Conservation (phyloP, 2,329 filamentous ascomycete species). For the Tympanopsis confertula region DNA sequence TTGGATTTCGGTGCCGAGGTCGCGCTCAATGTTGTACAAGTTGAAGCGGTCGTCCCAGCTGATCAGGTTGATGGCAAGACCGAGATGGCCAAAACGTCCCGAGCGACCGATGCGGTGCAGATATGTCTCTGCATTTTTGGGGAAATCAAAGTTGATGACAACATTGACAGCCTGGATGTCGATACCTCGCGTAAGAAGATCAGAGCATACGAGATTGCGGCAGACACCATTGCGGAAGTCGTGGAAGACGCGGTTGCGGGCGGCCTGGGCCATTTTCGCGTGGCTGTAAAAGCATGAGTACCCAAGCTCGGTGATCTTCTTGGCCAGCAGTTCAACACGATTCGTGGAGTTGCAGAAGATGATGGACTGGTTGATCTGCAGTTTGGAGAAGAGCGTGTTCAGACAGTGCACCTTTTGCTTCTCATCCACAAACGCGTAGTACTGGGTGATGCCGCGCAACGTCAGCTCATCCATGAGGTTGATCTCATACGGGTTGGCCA, state of each 20-base stretch:
- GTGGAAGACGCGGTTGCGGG: constrained; percentile 96
- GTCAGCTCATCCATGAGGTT: constrained; percentile 99
- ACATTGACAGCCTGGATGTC: constrained; percentile 99
- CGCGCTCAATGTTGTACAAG: constrained; percentile 95
- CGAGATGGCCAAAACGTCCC: constrained; percentile 90
- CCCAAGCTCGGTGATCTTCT: constrained; percentile 97
- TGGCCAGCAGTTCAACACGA: constrained; percentile 89
- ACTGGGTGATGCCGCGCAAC: constrained; percentile 93
- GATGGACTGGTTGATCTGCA: constrained; percentile 99
- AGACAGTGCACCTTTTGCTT: constrained; percentile 98
- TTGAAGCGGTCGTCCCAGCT: constrained; percentile 99
- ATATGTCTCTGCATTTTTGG: constrained; percentile 98
- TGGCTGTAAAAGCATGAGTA: constrained; percentile 99
- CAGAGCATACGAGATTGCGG: constrained; percentile 95
- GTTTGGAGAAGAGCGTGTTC: constrained; percentile 96
- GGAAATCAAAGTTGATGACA: constrained; percentile 99
- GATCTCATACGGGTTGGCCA: constrained; percentile 92
- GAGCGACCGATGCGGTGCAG: constrained; percentile 96
- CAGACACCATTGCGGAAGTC: constrained; percentile 97
- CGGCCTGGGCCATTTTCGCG: constrained; percentile 92
- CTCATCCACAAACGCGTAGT: constrained; percentile 98
- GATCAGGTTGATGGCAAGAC: constrained; percentile 96
- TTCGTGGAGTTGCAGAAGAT: constrained; percentile 99
- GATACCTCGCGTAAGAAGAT: constrained; percentile 93
- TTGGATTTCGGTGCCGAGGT: constrained; percentile 92